Base-by-base conservation (phyloP, 192 early-diverging fungal species). In the Mortierella hygrophila region DNA sequence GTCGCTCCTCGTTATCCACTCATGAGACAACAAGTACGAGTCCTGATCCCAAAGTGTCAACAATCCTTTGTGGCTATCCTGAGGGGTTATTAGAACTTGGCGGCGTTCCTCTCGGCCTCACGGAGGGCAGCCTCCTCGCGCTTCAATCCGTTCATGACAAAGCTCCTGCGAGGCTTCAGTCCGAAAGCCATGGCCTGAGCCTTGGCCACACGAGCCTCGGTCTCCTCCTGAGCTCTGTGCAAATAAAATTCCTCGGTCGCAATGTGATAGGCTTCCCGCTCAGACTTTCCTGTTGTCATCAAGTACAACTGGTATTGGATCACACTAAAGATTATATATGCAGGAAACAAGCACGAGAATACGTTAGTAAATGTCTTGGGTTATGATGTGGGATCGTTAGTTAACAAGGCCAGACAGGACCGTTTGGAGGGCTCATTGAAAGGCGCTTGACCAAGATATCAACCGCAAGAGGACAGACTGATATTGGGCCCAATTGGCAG, bases 251-350 rank as follows among this genome's bases (percentile, higher is more conserved):
- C 96, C 20, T 82, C 73, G 20, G 96, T 94, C 32, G 95, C 95
- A 69, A 91, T 90, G 54, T 90, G 91, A 77, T 99, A 99, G 23
- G 98, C 97, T 55, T 94, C 92, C 78, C 93, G 91, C 87, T 95
- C 91, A 35, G 93, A 88, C 81, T 95, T 87, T 47, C 91, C 91
- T 70, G 90, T 75, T 41, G 90, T 84, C 92, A 97, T 96, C 60
- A 97, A 90, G 88, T 95, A 93, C 76, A 96, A 68, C 88, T 97
- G 95, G 87, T 96, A 92, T 87, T 95, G 94, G 70, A 98, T 93
- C 75, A 98, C 96, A 92, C 94, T 95, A 88, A 4, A 32, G 20
- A 16, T 47, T 23, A 46, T 1, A 6, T 18, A 32, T 11, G 1
- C 18, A 40, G 23, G 46, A 55, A 57, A 40, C 18, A 54, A 23